Evolutionary conservation across 169 alveolate species (phyloP), one percentile per base, ranked within the genome.

Genomic region (Plasmodium adleri): DNA sequence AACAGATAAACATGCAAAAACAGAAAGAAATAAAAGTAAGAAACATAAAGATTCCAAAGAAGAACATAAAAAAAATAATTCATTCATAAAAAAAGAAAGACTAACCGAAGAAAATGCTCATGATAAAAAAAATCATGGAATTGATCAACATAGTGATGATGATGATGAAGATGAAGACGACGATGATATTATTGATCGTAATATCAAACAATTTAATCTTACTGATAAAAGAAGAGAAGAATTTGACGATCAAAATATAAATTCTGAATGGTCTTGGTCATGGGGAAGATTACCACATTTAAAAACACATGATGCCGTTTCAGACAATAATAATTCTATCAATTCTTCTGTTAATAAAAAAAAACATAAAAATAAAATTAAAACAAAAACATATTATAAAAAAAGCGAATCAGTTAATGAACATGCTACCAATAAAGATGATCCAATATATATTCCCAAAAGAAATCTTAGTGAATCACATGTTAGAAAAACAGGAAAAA

Each of bases 241-340:
- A 22, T 26, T 22, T 9, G 89, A 78, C 7, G 89, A 78, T n/a
- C 75, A 67, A 50, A 78, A 78, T 66, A 56, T 26, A 52, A 83
- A 83, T 83, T 68, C 91, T 0, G 91, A 83, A 68, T 83, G 91
- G 91, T 83, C 91, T 26, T 83, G 91, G 91, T 83, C 91, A 67
- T 83, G 91, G 91, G 91, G 91, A 54, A 83, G 91, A 68, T 26
- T 83, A 68, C 91, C 91, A 13, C 91, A 83, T 83, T 68, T 83
- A 47, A 83, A 83, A 68, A 58, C 52, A 13, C 80, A 52, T 24
- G 72, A 83, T n/a, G 43, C 32, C 3, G 15, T 63, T 15, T 83
- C 91, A 2, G 85, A 83, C 15, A 68, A 83, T 50, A 28, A 66
- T 58, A 68, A 62, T 32, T 49, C 50, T 62, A 58, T 83, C n/a